These are phyloP conservation scores for Pseudonitzschia pungens DNA, from an alignment of 108 stramenopile species.

Conservation along the genomic window DNA sequence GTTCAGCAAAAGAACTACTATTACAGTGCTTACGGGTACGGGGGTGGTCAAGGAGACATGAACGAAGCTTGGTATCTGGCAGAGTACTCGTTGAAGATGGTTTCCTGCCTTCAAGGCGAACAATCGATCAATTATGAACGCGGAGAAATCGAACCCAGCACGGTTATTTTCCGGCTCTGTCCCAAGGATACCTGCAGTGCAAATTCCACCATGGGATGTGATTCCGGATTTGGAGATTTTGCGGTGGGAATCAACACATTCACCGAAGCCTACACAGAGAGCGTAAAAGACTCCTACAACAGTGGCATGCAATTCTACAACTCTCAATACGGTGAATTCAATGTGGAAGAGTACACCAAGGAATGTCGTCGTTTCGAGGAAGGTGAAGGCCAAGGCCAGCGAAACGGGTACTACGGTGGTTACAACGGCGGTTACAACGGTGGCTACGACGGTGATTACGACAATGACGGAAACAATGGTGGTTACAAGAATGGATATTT, in stretches of 20 bases:
- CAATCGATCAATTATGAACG: slow-evolving; percentile 49
- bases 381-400: background rate
- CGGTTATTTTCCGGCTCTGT: slow-evolving; percentile 41
- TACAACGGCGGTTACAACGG: background rate
- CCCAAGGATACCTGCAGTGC: slow-evolving; percentile 25
- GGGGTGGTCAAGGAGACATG: background rate
- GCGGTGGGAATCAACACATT: slow-evolving; percentile 35
- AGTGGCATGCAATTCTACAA: background rate
- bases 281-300: slow-evolving; percentile 29
- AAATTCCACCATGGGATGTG: slow-evolving; percentile 25
- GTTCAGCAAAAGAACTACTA: slow-evolving; percentile 27
- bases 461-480: background rate
- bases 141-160: slow-evolving; percentile 16
- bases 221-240: slow-evolving; percentile 38
- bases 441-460: background rate
- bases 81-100: slow-evolving; percentile 68
- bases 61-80: slow-evolving; percentile 21
- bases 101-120: slow-evolving; percentile 57
- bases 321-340: background rate
- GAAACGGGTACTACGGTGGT: background rate
- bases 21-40: background rate
- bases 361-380: slow-evolving; percentile 9
- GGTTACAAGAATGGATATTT: background rate
- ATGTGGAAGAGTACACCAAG: slow-evolving; percentile 18
- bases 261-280: slow-evolving; percentile 37